These are phyloP conservation scores for Tetrapisispora iriomotensis DNA, from an alignment of 805 yeast species.

Conservation along the genomic window DNA sequence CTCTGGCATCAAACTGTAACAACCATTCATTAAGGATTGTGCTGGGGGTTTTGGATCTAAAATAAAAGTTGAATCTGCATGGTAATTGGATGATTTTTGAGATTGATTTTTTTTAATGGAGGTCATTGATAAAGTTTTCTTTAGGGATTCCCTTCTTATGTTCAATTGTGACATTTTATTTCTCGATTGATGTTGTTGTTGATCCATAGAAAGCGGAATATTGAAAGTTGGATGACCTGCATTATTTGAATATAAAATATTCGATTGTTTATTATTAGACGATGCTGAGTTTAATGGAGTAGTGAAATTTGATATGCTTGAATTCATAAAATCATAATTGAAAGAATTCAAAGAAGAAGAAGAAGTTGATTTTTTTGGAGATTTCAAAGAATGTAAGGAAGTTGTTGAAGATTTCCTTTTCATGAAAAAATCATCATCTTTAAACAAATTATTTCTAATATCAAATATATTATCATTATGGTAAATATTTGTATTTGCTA, in stretches of 20 bases:
- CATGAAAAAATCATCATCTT: not conserved
- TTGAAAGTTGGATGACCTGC: too few relatives aligned
- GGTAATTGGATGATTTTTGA: not conserved
- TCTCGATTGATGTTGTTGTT: constrained; percentile 2
- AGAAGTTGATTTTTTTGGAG: constrained; percentile 17
- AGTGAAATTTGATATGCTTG: constrained; percentile 20
- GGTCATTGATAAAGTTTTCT: constrained; percentile 20
- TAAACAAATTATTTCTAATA: too few relatives aligned
- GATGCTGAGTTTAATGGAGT: constrained; percentile 15
- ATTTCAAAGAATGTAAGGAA: constrained; percentile 12
- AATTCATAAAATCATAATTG: not conserved
- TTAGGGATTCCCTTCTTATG: constrained; percentile 16
- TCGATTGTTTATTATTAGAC: constrained; percentile 1
- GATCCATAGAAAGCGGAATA: too few relatives aligned
- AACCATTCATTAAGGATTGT: constrained; percentile 26
- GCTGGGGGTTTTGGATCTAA: constrained; percentile 25
- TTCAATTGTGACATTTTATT: not conserved
- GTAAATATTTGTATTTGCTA: not conserved
- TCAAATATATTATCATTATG: too few relatives aligned
- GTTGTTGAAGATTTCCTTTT: constrained; percentile 2
- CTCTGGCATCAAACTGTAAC: constrained; percentile 26
- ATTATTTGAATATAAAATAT: too few relatives aligned
- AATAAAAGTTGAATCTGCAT: constrained; percentile 22
- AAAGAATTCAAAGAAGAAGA: constrained; percentile 4
- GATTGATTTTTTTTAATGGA: constrained; percentile 3